phyloP scores from a whole-genome alignment of 139 green algal genomes.

The Eudorina sp. region DNA sequence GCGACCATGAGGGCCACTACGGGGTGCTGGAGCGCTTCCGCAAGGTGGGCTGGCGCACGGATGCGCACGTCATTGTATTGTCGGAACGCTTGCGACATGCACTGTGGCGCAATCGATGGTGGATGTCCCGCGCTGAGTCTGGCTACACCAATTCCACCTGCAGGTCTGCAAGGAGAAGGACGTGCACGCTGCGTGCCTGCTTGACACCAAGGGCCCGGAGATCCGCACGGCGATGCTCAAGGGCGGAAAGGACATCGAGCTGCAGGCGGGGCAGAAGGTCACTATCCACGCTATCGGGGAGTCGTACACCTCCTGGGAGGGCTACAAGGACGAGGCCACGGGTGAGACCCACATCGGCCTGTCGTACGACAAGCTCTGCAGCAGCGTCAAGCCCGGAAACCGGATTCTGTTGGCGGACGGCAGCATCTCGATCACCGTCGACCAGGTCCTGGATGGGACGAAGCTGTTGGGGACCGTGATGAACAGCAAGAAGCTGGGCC shows the following conservation, averaged over 20 bases:
- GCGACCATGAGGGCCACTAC: conserved; percentile 71
- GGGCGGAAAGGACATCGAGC: conserved; percentile 63
- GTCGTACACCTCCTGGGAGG: conserved; percentile 71
- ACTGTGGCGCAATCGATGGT: too few relatives aligned
- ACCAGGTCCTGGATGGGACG: conserved; percentile 49
- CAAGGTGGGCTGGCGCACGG: conserved; percentile 50
- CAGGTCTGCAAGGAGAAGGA: conserved; percentile 49
- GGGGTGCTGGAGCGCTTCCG: conserved; percentile 72
- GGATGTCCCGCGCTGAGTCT: too few relatives aligned
- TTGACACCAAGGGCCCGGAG: conserved; percentile 77
- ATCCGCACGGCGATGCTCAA: conserved; percentile 79
- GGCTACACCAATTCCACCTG: too few relatives aligned
- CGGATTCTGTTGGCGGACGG: conserved; percentile 58
- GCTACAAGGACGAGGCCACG: conserved; percentile 62
- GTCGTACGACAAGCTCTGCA: conserved; percentile 75
- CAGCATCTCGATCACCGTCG: conserved; percentile 59
- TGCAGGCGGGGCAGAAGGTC: conserved; percentile 55
- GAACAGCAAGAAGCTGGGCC: conserved; percentile 50
- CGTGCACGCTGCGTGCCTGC: conserved; percentile 36
- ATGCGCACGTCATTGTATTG: not conserved
- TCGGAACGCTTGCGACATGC: too few relatives aligned
- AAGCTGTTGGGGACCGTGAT: conserved; percentile 50
- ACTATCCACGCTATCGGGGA: conserved; percentile 71
- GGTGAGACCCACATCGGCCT: conserved; percentile 75
- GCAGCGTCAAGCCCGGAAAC: conserved; percentile 51